Evolutionary conservation across 116 monocot species (phyloP).

Genomic region (Trichopus zeylanicus): DNA sequence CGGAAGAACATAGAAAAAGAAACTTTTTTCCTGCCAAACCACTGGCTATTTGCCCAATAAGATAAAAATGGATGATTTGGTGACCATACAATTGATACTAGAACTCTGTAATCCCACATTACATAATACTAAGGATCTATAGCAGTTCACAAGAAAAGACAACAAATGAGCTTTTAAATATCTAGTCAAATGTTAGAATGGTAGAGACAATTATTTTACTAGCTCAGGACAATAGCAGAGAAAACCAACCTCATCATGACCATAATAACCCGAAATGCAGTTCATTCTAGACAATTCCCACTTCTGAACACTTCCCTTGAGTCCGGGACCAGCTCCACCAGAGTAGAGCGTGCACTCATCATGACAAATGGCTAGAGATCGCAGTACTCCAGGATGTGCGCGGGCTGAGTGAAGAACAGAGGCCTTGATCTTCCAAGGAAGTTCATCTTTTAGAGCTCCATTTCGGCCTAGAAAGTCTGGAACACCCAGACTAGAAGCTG

Average conservation of each 20-base stretch:
- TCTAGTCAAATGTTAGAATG: too few relatives aligned
- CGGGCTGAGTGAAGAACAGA: constrained; percentile 68
- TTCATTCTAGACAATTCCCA: constrained; percentile 88
- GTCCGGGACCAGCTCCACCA: constrained; percentile 92
- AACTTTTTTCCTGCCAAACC: too few relatives aligned
- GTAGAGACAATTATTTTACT: neutral
- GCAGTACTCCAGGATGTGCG: constrained; percentile 81
- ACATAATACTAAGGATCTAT: too few relatives aligned
- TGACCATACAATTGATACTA: too few relatives aligned
- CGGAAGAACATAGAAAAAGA: too few relatives aligned
- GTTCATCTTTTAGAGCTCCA: constrained; percentile 56
- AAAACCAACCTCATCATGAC: constrained; percentile 86
- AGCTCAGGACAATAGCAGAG: neutral
- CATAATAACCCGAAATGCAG: constrained; percentile 90
- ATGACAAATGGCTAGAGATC: constrained; percentile 57
- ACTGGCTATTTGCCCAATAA: too few relatives aligned
- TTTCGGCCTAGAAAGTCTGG: constrained; percentile 62
- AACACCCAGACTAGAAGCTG: constrained; percentile 41
- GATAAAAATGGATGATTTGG: too few relatives aligned
- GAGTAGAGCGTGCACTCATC: constrained; percentile 81
- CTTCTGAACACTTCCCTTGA: constrained; percentile 90
- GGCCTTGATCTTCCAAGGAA: constrained; percentile 89
- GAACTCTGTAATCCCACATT: too few relatives aligned
- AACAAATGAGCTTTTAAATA: too few relatives aligned
- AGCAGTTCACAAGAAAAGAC: too few relatives aligned